Conservation (phyloP, 495 filamentous ascomycete genomes). For the Thermothielavioides terrestris region DNA sequence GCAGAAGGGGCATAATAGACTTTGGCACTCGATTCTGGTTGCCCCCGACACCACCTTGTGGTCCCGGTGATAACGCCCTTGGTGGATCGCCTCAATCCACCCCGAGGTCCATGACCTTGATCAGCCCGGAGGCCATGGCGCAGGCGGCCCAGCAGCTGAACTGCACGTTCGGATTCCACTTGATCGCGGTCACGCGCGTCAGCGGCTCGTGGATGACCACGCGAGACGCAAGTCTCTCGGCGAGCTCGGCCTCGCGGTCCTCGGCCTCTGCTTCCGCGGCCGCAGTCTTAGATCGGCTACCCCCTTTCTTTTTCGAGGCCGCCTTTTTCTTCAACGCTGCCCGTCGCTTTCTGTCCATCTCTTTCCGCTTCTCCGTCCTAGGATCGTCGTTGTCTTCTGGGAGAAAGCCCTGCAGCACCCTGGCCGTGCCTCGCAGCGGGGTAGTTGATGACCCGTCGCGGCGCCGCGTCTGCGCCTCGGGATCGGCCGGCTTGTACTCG, state of each 20-base stretch:
- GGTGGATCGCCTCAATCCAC: conserved; percentile 19
- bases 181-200: conserved; percentile 35
- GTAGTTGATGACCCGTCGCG: background rate
- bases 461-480: background rate
- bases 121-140: conserved; percentile 41
- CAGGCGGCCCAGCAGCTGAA: conserved; percentile 47
- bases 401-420: conserved; percentile 36
- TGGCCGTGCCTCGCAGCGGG: conserved; percentile 23
- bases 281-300: too few species aligned
- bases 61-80: background rate
- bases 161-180: conserved; percentile 41
- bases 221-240: conserved; percentile 27
- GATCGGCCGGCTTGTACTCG: conserved; percentile 28
- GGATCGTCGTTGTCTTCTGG: conserved; percentile 56
- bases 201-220: conserved; percentile 37
- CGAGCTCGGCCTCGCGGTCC: conserved; percentile 20
- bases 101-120: conserved; percentile 41
- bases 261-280: conserved; percentile 19
- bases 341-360: conserved; percentile 45
- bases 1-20: background rate
- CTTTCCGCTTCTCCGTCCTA: conserved; percentile 55
- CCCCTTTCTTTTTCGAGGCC: conserved; percentile 45
- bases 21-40: background rate
- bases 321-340: conserved; percentile 51
- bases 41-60: background rate